Evolutionary conservation across 805 yeast genomes (phyloP).

Genomic region (Kazachstania taianensis): DNA sequence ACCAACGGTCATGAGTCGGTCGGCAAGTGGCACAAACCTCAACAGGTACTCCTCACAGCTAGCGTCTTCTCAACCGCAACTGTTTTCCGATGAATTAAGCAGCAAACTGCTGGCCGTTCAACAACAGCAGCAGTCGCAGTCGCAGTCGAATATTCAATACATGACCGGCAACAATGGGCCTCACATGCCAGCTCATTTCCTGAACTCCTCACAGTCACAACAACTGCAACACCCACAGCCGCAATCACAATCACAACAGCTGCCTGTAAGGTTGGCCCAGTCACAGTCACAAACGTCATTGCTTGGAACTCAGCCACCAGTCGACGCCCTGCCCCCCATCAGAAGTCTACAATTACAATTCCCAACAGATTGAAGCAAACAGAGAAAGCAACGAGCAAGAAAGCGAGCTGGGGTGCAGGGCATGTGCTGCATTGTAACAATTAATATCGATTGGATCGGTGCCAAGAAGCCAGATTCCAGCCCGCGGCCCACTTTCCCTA

Average conservation of each 20-base stretch:
- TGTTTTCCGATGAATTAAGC: constrained; percentile 14
- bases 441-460: too few species aligned
- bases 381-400: too few species aligned
- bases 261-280: too few species aligned
- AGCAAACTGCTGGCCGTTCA: constrained; percentile 17
- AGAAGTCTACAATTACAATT: constrained; percentile 27
- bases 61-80: constrained; percentile 2
- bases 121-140: constrained; percentile 11
- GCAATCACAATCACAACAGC: too few species aligned
- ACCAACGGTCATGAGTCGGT: constrained; percentile 20
- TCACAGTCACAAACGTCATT: not conserved
- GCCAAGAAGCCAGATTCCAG: too few species aligned
- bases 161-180: not conserved
- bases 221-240: too few species aligned
- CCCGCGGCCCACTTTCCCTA: too few species aligned
- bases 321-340: constrained; percentile 21
- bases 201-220: not conserved
- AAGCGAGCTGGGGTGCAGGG: too few species aligned
- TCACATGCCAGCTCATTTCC: not conserved
- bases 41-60: constrained; percentile 1
- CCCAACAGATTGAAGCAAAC: constrained; percentile 22
- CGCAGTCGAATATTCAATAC: not conserved
- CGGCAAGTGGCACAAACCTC: constrained; percentile 17
- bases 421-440: too few species aligned
- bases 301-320: too few species aligned